Conservation (phyloP, 805 yeast species). For the Saccharomycopsis babjevae region DNA sequence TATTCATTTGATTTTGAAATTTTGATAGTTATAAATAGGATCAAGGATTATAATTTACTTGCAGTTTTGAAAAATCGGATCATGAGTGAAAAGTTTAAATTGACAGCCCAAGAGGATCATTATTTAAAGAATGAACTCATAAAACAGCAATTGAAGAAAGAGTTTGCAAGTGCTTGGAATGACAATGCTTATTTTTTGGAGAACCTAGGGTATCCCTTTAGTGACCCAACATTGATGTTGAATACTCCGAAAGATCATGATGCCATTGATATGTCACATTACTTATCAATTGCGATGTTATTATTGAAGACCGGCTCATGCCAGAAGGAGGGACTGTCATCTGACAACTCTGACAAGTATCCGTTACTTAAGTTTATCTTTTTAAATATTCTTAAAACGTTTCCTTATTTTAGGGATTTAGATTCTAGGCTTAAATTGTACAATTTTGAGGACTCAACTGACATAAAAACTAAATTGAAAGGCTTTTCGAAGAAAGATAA, state of each 20-base stretch:
- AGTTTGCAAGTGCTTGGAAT: conserved; percentile 48
- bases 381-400: conserved; percentile 47
- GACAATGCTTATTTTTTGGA: conserved; percentile 47
- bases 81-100: not conserved
- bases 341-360: conserved; percentile 30
- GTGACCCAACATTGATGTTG: conserved; percentile 17
- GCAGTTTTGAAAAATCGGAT: not conserved
- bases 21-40: too few species aligned
- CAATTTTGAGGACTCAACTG: conserved; percentile 20
- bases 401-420: conserved; percentile 51
- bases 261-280: not conserved
- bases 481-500: not conserved
- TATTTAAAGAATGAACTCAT: conserved; percentile 77
- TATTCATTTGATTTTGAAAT: too few species aligned
- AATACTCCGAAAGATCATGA: not conserved
- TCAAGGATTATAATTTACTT: too few species aligned
- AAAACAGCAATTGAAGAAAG: conserved; percentile 48
- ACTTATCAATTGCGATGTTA: not conserved
- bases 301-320: conserved; percentile 4
- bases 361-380: conserved; percentile 67
- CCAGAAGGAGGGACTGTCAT: not conserved
- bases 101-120: conserved; percentile 62
- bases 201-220: conserved; percentile 72
- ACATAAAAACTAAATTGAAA: not conserved
- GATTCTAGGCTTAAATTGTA: conserved; percentile 22